Base-by-base conservation (phyloP, 2,329 filamentous ascomycete species). In the Trichoderma sp. region DNA sequence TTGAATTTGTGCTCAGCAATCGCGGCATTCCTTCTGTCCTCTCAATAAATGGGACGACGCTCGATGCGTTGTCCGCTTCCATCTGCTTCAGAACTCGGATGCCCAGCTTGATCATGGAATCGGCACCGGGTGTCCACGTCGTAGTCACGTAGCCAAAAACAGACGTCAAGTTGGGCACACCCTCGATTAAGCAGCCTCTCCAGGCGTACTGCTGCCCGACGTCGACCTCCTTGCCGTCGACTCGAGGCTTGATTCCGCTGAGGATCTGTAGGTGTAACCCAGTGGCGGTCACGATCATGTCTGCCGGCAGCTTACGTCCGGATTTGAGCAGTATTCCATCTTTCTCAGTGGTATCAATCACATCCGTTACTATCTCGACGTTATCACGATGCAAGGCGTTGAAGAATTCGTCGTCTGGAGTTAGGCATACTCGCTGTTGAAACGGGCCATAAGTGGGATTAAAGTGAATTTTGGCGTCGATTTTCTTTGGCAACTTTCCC, bases 351-450 rank as follows among this genome's bases (percentile, higher is more conserved):
- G 78, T 82, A 22, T 83, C 78, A 71, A 90, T 86, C 1, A 75
- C 79, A 64, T 83, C 85, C 0, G 86, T 88, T 1, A 84, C 80
- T 2, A 88, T 74, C 35, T 81, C 76, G 2, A 79, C 77, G 66
- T 84, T 84, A 2, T 79, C 77, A 1, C 74, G 75, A 59, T 80
- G 79, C 2, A 88, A 71, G 0, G 83, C 80, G 54, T 81, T 75
- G 77, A 83, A 88, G 72, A 88, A 89, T 72, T 89, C 86, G 10
- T 82, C 84, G 59, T 85, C 81, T 0, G 84, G 84, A 19, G 78
- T 89, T 69, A 92, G 80, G 73, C 92, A 95, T 8, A 95, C 80
- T 0, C 93, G 87, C 76, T 96, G 92, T 65, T 93, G 85, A 83
- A 91, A 90, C 0, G 89, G 89, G 45, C 86, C 83, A 72, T 92